Evolutionary conservation across 179 eudicot species (phyloP).

Genomic region (Vitellaria paradoxa): DNA sequence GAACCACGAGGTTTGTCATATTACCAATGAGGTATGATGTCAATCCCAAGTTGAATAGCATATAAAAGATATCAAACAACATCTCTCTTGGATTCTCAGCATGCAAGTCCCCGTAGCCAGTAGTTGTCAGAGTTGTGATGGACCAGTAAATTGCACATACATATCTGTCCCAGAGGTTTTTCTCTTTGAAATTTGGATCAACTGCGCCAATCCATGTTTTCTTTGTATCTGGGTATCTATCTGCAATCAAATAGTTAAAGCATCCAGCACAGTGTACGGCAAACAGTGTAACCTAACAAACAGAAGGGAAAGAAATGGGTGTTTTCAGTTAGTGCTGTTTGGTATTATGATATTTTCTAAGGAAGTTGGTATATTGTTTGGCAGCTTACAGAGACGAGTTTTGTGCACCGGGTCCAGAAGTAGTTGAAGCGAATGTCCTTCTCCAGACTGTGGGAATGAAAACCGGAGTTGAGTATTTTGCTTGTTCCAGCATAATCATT

Average conservation of each 20-base stretch:
- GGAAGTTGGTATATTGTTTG: not conserved
- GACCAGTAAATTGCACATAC: slow-evolving; percentile 79
- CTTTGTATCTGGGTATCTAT: slow-evolving; percentile 58
- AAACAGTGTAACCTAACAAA: slow-evolving; percentile 78
- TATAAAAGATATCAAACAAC: slow-evolving; percentile 68
- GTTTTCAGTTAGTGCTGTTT: too few relatives aligned
- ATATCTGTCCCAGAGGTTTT: slow-evolving; percentile 63
- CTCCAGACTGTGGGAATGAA: slow-evolving; percentile 62
- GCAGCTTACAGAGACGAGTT: slow-evolving; percentile 71
- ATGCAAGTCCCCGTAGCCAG: slow-evolving; percentile 92
- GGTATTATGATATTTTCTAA: too few relatives aligned
- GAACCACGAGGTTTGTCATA: slow-evolving; percentile 96
- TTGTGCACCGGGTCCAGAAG: slow-evolving; percentile 87
- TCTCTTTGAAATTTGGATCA: slow-evolving; percentile 56
- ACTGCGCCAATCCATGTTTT: slow-evolving; percentile 88
- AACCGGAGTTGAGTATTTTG: not conserved
- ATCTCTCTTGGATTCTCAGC: slow-evolving; percentile 79
- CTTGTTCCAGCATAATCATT: too few relatives aligned
- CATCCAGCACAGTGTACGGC: slow-evolving; percentile 92
- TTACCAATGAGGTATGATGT: slow-evolving; percentile 92
- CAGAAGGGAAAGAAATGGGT: not conserved
- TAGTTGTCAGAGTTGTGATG: slow-evolving; percentile 77
- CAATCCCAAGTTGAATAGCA: slow-evolving; percentile 87
- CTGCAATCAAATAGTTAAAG: slow-evolving; percentile 83
- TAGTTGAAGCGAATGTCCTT: slow-evolving; percentile 90